Evolutionary conservation across 2,329 filamentous ascomycete genomes (phyloP), one percentile per base, ranked within the genome.

Genomic region (Verticillium isaacii): DNA sequence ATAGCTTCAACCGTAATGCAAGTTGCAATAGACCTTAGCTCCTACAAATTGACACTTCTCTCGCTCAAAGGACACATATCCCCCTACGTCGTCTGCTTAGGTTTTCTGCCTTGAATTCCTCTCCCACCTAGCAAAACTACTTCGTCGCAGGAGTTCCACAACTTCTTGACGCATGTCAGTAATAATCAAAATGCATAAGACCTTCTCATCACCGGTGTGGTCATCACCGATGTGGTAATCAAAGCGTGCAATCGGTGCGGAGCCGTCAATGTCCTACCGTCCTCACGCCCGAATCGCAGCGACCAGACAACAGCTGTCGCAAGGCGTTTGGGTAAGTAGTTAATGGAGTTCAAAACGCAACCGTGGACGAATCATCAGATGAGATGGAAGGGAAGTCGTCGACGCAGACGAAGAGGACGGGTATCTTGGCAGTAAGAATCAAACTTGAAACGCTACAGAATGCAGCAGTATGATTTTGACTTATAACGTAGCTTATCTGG

Each of bases 161-260:
- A 19, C 29, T 19, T 29, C 19, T 11, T 29, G 45, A 9, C 19
- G 45, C 45, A 25, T 19, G 17, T 29, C 29, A 25, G 32, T 45
- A 55, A 55, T 34, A 23, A 37, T 37, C 32, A 55, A 60, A 60
- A 37, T 14, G 12, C 9, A 60, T 60, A 45, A 60, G 54, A 60
- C 50, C 19, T 14, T 50, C 52, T 15, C 50, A 60, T 45, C 55
- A 25, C 23, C 17, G 15, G 23, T 19, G 12, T 52, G 3, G 19
- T 23, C 2, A 19, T 14, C 45, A 9, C 23, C 17, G 15, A 12
- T 19, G 12, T 52, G 3, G 19, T 23, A 2, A 19, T 14, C 45
- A 9, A n/a, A 52, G 19, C 45, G 23, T 52, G 11, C 45, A 23
- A 52, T 23, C 19, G 7, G 11, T 8, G 19, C 45, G 19, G 14